phyloP scores from a whole-genome alignment of 225 moss, liverwort and hornwort species.

The Bryum argenteum region DNA sequence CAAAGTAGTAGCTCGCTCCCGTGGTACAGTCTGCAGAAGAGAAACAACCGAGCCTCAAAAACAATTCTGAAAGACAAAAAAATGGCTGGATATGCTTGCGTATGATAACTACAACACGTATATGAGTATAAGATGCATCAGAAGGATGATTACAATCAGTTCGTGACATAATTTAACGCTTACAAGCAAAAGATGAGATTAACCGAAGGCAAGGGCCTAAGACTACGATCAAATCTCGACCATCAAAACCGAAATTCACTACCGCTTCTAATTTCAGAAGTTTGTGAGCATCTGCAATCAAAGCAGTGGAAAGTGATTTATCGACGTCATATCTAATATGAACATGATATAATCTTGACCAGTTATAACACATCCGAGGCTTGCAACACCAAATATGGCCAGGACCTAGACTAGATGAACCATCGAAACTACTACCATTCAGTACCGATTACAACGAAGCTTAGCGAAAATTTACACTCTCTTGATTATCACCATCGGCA shows the following conservation, averaged over 20 bases:
- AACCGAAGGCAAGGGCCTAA: constrained; percentile 19
- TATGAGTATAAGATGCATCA: constrained; percentile 1
- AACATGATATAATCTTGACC: neutral
- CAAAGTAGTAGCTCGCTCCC: constrained; percentile 22
- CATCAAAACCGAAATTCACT: constrained; percentile 14
- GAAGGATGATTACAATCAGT: neutral
- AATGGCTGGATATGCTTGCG: neutral
- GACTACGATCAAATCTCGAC: constrained; percentile 5
- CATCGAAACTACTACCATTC: constrained; percentile 22
- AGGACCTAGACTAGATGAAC: neutral
- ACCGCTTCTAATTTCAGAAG: constrained; percentile 18
- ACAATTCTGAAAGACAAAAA: neutral
- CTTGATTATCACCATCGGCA: constrained; percentile 15
- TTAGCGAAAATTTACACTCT: neutral
- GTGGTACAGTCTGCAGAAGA: constrained; percentile 24
- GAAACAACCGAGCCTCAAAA: constrained; percentile 16
- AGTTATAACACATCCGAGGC: neutral
- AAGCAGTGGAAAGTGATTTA: constrained; percentile 7
- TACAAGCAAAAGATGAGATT: constrained; percentile 16
- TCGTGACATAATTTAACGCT: neutral
- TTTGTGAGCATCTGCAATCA: constrained; percentile 1
- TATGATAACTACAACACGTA: neutral
- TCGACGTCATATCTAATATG: neutral
- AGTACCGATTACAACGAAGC: neutral
- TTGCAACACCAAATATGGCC: neutral